These are phyloP conservation scores for Leccinum griseonigrum DNA, from an alignment of 1,284 basidiomycete genomes.

Conservation along the genomic window DNA sequence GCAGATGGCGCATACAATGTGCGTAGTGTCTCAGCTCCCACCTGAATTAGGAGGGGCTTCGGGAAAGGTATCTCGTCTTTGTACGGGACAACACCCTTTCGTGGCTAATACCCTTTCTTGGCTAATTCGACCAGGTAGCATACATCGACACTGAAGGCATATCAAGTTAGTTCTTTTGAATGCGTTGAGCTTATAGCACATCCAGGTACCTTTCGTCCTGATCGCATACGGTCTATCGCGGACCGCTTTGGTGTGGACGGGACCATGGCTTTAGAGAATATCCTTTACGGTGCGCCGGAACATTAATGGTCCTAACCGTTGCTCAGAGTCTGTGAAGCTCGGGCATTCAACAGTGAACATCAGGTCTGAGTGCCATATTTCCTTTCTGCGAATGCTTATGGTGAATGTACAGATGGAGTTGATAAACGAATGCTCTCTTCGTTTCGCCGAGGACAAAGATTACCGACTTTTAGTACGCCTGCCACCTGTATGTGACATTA, in stretches of 20 bases:
- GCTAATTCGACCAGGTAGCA: slow-evolving; percentile 59
- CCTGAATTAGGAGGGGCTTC: slow-evolving; percentile 86
- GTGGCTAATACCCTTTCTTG: neutral
- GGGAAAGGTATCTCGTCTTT: slow-evolving; percentile 60
- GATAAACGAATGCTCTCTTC: slow-evolving; percentile 79
- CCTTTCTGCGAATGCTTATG: slow-evolving; percentile 8
- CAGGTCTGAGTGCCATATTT: slow-evolving; percentile 46
- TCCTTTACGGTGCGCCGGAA: slow-evolving; percentile 65
- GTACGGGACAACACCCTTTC: slow-evolving; percentile 1
- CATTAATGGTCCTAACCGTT: neutral
- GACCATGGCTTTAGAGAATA: slow-evolving; percentile 83
- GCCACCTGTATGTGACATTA: neutral
- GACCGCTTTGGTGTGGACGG: slow-evolving; percentile 89
- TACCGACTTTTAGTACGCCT: slow-evolving; percentile 63
- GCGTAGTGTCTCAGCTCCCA: slow-evolving; percentile 85
- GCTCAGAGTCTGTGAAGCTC: slow-evolving; percentile 42
- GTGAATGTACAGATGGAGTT: slow-evolving; percentile 67
- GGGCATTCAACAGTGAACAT: slow-evolving; percentile 87
- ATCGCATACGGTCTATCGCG: slow-evolving; percentile 85
- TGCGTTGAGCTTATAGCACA: slow-evolving; percentile 6
- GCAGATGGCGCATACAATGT: slow-evolving; percentile 90
- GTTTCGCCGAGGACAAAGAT: slow-evolving; percentile 82
- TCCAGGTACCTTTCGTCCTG: slow-evolving; percentile 87
- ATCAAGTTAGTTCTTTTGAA: neutral
- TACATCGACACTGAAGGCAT: slow-evolving; percentile 90